phyloP scores from a whole-genome alignment of 257 asterid species.

The Solanum clarkiae region DNA sequence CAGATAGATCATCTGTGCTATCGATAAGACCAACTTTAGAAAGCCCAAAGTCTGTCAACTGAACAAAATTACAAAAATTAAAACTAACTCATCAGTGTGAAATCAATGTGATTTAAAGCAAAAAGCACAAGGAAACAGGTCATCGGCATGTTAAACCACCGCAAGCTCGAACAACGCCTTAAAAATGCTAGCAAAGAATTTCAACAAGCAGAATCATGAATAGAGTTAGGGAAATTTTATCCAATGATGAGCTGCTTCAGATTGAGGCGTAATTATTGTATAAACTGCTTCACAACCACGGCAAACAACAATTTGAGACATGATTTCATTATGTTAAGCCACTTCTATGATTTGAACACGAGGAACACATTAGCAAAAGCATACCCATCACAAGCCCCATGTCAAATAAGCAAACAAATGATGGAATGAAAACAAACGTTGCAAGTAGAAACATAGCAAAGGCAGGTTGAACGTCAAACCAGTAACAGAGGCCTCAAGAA shows the following conservation, averaged over 20 bases:
- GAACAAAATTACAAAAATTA: slow-evolving; percentile 14
- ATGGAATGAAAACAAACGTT: neutral
- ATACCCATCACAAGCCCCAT: neutral
- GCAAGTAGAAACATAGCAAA: neutral
- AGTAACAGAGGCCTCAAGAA: neutral
- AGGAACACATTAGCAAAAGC: neutral
- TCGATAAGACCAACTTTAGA: slow-evolving; percentile 97
- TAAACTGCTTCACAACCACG: neutral
- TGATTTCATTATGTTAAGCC: neutral
- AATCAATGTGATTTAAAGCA: neutral
- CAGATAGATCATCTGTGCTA: slow-evolving; percentile 97
- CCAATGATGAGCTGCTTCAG: neutral
- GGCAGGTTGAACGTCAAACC: neutral
- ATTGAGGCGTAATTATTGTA: neutral
- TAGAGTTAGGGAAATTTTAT: neutral
- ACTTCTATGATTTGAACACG: neutral
- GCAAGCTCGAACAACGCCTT: neutral
- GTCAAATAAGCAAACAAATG: neutral
- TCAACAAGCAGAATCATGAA: neutral
- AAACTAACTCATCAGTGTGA: neutral
- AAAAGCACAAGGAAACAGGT: neutral
- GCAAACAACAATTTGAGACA: neutral
- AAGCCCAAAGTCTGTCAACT: slow-evolving; percentile 99
- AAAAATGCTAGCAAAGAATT: neutral
- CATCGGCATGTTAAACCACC: neutral